Conservation (phyloP, 2,329 filamentous ascomycete species). For the Fusarium coicis region DNA sequence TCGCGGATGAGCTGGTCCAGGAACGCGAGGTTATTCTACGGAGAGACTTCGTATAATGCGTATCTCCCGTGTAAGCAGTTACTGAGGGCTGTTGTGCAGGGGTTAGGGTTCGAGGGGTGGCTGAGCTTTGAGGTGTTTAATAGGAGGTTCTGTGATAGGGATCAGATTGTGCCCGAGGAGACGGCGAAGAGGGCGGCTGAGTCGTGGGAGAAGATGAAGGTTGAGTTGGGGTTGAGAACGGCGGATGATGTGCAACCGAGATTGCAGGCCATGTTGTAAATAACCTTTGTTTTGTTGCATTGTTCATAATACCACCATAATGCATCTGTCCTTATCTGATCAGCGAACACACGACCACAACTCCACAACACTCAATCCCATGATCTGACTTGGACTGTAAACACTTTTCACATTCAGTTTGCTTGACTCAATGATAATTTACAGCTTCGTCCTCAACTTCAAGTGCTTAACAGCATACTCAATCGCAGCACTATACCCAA, state of each 20-base stretch:
- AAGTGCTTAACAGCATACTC: constrained; percentile 63
- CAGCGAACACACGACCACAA: background rate
- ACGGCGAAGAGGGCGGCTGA: constrained; percentile 67
- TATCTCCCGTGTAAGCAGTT: constrained; percentile 75
- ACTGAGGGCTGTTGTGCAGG: constrained; percentile 68
- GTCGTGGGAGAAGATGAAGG: constrained; percentile 60
- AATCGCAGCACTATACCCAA: constrained; percentile 70
- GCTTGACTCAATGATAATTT: background rate
- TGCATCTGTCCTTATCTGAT: background rate
- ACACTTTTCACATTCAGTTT: too few relatives aligned
- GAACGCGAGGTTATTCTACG: constrained; percentile 71
- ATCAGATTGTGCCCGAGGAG: constrained; percentile 60
- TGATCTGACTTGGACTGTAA: accelerated
- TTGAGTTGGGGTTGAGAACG: constrained; percentile 49
- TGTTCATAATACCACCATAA: constrained; percentile 13
- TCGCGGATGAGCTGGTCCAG: constrained; percentile 79
- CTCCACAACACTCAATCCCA: background rate
- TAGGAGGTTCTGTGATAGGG: constrained; percentile 42
- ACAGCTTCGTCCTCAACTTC: constrained; percentile 50
- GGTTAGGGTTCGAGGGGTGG: constrained; percentile 75
- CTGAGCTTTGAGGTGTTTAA: constrained; percentile 77
- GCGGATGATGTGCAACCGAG: constrained; percentile 41
- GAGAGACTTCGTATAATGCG: constrained; percentile 68
- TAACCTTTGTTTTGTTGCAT: background rate
- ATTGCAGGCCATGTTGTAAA: constrained; percentile 50